phyloP scores from a whole-genome alignment of 2,329 filamentous ascomycete genomes.

The Cryphonectria parasitica region DNA sequence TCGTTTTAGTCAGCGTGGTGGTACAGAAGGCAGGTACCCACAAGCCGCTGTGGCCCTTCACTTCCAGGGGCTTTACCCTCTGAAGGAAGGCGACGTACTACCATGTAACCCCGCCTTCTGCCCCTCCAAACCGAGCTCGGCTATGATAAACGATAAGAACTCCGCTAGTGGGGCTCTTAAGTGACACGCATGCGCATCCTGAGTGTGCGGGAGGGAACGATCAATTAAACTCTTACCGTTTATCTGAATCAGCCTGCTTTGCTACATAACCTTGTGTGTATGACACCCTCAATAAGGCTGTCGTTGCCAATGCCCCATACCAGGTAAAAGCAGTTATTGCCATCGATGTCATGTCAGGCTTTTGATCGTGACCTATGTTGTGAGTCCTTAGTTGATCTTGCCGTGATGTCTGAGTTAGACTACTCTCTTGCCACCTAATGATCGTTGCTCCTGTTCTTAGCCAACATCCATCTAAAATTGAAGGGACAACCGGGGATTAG shows the following conservation, averaged over 20 bases:
- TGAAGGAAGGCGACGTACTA: neutral
- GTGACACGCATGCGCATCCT: slow-evolving; percentile 4
- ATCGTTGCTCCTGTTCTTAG: neutral
- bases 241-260: neutral
- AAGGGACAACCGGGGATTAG: neutral
- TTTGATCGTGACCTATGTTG: neutral
- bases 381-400: neutral
- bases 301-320: neutral
- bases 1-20: slow-evolving; percentile 22
- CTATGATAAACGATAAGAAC: slow-evolving; percentile 12
- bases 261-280: neutral
- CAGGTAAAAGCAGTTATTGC: neutral
- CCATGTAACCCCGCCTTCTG: slow-evolving; percentile 5
- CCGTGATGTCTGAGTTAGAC: neutral
- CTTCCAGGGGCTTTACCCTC: neutral
- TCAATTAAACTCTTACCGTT: slow-evolving; percentile 1
- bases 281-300: neutral
- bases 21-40: neutral
- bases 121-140: slow-evolving; percentile 8
- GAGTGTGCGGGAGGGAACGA: neutral
- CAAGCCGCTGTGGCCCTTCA: neutral
- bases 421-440: neutral
- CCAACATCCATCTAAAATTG: neutral
- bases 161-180: neutral
- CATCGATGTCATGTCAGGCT: neutral